Evolutionary conservation across 768 basidiomycete genomes (phyloP), one percentile per base, ranked within the genome.

Genomic region (Pisolithus sp.): DNA sequence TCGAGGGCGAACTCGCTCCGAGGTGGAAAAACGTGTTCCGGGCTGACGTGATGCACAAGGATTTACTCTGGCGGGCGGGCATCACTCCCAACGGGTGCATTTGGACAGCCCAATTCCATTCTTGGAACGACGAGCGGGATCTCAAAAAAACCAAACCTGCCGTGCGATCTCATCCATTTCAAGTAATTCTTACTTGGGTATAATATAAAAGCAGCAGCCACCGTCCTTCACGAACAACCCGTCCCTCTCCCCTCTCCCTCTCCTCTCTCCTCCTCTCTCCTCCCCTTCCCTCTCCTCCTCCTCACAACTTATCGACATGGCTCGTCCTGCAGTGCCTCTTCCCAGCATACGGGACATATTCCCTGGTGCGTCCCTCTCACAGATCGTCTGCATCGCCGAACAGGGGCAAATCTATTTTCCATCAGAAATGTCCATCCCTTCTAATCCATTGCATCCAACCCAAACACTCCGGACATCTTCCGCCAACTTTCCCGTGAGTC

Each of bases 311-410:
- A 30, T 6, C 36, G 20, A 2, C 20, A 68, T 67, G 65, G 53
- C 66, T 28, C 64, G 62, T 23, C 57, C 56, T 1, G 55, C 55
- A 7, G 62, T 68, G 1, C 64, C 73, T 2, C 66, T 81, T 24
- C 79, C 79, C 23, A 76, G 76, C 57, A 79, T 79, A 31, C 70
- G 74, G 20, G 77, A 80, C 53, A 76, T 80, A 71, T 81, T 80
- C 54, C 79, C 79, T 43, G 77, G 79, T 76, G 56, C 40, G 68
- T 51, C 12, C 20, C 24, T 28, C 24, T 20, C 48, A n/a, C n/a
- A 28, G 39, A 17, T 6, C 13, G 44, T 8, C 26, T 15, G 12
- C 47, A 2, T 30, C 43, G 34, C 20, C 20, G 18, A 10, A 42
- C 28, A 30, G 43, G 18, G 47, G n/a, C 17, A 5, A 43, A 43